These are phyloP conservation scores for Kodamaea restingae DNA, from an alignment of 805 yeast genomes.

Conservation along the genomic window DNA sequence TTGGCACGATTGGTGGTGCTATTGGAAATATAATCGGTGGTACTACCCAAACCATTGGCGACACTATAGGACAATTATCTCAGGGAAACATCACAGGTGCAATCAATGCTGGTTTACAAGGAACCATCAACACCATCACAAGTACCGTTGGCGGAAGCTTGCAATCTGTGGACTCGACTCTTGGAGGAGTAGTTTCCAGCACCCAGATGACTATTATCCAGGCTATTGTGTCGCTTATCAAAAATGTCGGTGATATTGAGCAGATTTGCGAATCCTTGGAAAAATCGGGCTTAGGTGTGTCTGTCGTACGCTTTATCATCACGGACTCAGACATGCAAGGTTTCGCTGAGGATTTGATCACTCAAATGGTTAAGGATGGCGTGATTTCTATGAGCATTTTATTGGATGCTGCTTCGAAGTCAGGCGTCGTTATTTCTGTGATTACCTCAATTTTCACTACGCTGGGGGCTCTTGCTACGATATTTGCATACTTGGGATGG, in stretches of 20 bases:
- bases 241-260: constrained; percentile 16
- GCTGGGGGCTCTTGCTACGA: constrained; percentile 1
- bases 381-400: constrained; percentile 12
- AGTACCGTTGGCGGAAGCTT: constrained; percentile 4
- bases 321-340: constrained; percentile 15
- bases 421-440: constrained; percentile 13
- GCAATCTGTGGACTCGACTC: constrained; percentile 1
- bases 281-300: constrained; percentile 22
- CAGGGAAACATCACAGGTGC: constrained; percentile 6
- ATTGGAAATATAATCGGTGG: constrained; percentile 3
- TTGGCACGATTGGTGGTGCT: not conserved
- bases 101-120: constrained; percentile 5
- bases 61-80: constrained; percentile 3
- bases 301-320: constrained; percentile 15
- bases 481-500: constrained; percentile 3
- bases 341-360: constrained; percentile 17
- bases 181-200: constrained; percentile 3
- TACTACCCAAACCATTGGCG: constrained; percentile 3
- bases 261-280: constrained; percentile 18
- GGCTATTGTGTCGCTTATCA: constrained; percentile 17
- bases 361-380: constrained; percentile 13
- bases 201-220: constrained; percentile 7
- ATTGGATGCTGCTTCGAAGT: constrained; percentile 11
- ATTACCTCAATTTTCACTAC: constrained; percentile 6
- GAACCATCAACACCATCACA: constrained; percentile 4